These are phyloP conservation scores for Pseudogymnoascus sp. DNA, from an alignment of 2,329 filamentous ascomycete genomes.

Conservation along the genomic window DNA sequence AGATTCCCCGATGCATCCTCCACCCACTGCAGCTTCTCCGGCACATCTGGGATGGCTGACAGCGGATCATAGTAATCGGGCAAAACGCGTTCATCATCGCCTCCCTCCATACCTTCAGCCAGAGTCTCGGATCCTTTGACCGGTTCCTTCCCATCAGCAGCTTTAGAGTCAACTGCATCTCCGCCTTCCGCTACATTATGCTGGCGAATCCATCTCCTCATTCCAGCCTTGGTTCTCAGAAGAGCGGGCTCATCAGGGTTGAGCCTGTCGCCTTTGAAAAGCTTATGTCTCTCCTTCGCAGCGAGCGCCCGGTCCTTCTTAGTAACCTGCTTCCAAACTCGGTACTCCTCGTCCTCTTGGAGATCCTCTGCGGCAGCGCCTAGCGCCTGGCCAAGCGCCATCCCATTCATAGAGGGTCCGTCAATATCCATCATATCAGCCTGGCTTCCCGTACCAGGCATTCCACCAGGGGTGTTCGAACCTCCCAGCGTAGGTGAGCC, in stretches of 20 bases:
- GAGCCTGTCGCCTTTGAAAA: constrained; percentile 78
- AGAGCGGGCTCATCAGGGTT: constrained; percentile 84
- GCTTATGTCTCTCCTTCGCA: constrained; percentile 74
- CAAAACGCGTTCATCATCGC: constrained; percentile 69
- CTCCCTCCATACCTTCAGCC: constrained; percentile 86
- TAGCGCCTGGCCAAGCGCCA: constrained; percentile 55
- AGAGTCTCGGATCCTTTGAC: constrained; percentile 61
- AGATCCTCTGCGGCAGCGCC: constrained; percentile 63
- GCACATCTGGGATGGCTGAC: constrained; percentile 77
- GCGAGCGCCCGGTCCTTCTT: constrained; percentile 88
- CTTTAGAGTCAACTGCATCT: constrained; percentile 39
- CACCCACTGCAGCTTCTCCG: constrained; percentile 71
- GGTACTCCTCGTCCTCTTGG: constrained; percentile 89
- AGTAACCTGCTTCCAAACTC: constrained; percentile 97
- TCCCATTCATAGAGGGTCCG: constrained; percentile 59
- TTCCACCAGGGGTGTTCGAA: constrained; percentile 65
- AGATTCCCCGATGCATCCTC: constrained; percentile 85
- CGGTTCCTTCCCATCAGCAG: constrained; percentile 38
- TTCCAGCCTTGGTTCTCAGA: constrained; percentile 74
- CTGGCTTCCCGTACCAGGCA: constrained; percentile 62
- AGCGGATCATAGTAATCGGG: constrained; percentile 93
- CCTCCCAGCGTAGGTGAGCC: constrained; percentile 71
- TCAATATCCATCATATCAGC: constrained; percentile 84
- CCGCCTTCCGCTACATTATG: constrained; percentile 44
- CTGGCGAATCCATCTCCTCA: constrained; percentile 79